Evolutionary conservation across 2,329 filamentous ascomycete species (phyloP).

Genomic region (Helicocarpus griseus): DNA sequence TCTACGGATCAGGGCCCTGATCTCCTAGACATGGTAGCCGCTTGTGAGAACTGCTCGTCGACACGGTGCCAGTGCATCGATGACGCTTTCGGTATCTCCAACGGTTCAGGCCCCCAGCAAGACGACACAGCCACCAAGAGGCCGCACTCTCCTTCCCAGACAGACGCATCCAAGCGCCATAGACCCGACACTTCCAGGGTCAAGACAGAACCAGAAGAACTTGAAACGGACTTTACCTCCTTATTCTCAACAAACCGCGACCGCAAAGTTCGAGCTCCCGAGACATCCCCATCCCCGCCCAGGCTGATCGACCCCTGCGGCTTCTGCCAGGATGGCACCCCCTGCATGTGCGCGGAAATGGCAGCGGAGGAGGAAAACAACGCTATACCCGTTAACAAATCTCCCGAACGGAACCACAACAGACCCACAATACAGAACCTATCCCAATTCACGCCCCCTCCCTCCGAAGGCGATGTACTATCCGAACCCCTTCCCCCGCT

Average conservation of each 20-base stretch:
- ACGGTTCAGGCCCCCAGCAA: constrained; percentile 27
- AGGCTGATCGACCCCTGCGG: constrained; percentile 62
- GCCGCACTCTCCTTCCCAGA: constrained; percentile 23
- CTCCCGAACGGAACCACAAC: constrained; percentile 27
- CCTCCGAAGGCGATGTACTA: constrained; percentile 49
- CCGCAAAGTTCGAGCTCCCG: constrained; percentile 16
- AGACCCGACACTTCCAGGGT: constrained; percentile 41
- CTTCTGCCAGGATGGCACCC: constrained; percentile 73
- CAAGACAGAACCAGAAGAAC: constrained; percentile 38
- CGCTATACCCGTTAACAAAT: constrained; percentile 26
- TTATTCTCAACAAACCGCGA: constrained; percentile 47
- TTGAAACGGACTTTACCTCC: constrained; percentile 66
- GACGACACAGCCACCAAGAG: constrained; percentile 27
- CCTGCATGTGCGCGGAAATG: constrained; percentile 70
- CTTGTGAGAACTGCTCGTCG: constrained; percentile 57
- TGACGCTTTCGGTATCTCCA: constrained; percentile 41
- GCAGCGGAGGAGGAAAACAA: constrained; percentile 33
- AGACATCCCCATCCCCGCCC: constrained; percentile 24
- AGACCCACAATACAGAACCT: constrained; percentile 38
- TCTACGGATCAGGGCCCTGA: constrained; percentile 17
- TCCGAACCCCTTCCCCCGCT: constrained; percentile 36
- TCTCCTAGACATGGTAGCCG: constrained; percentile 36
- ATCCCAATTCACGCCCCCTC: constrained; percentile 43
- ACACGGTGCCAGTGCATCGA: constrained; percentile 54
- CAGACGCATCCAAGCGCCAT: constrained; percentile 42